Evolutionary conservation across 495 filamentous ascomycete species (phyloP), one percentile per base, ranked within the genome.

Genomic region (Pseudotulostoma volvatum): DNA sequence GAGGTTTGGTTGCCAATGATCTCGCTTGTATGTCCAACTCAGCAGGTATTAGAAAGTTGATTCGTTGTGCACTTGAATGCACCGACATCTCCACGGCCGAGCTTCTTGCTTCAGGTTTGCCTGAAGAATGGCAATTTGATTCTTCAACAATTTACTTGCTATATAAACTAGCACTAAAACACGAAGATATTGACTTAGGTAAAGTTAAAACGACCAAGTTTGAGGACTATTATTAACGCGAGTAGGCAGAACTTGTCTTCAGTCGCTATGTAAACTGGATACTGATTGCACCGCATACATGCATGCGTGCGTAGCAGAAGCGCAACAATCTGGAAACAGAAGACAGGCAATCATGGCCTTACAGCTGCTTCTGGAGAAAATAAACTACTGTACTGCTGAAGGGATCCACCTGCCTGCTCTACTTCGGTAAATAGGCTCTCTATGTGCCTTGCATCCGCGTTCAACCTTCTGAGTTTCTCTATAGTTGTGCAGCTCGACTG

Each of bases 271-370:
- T 28, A 51, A 60, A 31, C 42, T 56, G 17, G 57, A 64, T 0
- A 51, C 63, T 4, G 65, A 72, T 32, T 65, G 77, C 39, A 60
- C 68, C 5, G 64, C 55, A 17, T 71, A 80, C 39, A 64, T 93
- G 4, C 79, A 81, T 37, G 79, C 83, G 0, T 90, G 84, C 46
- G 75, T 78, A 40, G 55, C 80, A 2, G 83, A 88, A 46, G 79
- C 84, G 3, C 74, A 86, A 31, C 62, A 75, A 45, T 52, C 57
- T 1, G 75, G 78, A 2, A 69, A 83, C 43, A 73, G 68, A 18
- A 41, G 45, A 5, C 63, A 73, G 38, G 71, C 75, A 3, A 56
- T 80, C 18, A 53, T 56, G 9, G 67, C 73, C 4, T 50, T 92
- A 21, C 67, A 74, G 44, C 51, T 66, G 43, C 61, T 84, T 0